phyloP scores from a whole-genome alignment of 129 eudicot genomes.

The Helianthus tuberosus region DNA sequence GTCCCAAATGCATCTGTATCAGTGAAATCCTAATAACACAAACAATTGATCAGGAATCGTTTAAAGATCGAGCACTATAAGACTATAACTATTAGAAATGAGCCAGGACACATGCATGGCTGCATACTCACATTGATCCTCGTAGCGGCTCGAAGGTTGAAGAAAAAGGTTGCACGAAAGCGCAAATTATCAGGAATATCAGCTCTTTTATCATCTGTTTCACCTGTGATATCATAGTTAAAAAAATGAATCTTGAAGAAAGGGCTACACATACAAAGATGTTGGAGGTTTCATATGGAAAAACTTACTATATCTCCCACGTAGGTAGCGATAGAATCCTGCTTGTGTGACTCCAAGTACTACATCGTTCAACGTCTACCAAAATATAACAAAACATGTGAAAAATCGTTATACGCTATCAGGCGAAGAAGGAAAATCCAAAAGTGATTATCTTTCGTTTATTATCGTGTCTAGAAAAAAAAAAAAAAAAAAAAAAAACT shows the following conservation, averaged over 20 bases:
- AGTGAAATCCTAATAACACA: constrained; percentile 10
- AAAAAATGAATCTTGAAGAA: not conserved
- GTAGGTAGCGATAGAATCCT: constrained; percentile 36
- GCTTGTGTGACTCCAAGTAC: constrained; percentile 46
- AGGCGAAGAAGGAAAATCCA: no score
- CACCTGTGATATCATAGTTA: constrained; percentile 16
- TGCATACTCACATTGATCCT: constrained; percentile 34
- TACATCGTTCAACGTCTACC: constrained; percentile 45
- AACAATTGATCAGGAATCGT: not conserved
- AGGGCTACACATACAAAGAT: not conserved
- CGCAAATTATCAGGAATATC: constrained; percentile 23
- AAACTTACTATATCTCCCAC: constrained; percentile 33
- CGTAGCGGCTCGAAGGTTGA: constrained; percentile 36
- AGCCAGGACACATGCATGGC: not conserved
- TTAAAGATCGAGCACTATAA: not conserved
- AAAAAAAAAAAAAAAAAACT: no score
- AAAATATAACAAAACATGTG: not conserved
- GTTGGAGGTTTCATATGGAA: not conserved
- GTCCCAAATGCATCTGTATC: constrained; percentile 23
- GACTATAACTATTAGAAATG: not conserved
- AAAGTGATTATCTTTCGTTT: not conserved
- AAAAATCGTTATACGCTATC: no score
- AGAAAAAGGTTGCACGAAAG: constrained; percentile 36
- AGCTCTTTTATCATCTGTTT: not conserved
- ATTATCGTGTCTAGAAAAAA: not conserved